Percentiles rank a stretch among this genome's conserved stretches.
phyloP scores from a whole-genome alignment of 371 early-diverging fungal species.

The Blakeslea trispora region DNA sequence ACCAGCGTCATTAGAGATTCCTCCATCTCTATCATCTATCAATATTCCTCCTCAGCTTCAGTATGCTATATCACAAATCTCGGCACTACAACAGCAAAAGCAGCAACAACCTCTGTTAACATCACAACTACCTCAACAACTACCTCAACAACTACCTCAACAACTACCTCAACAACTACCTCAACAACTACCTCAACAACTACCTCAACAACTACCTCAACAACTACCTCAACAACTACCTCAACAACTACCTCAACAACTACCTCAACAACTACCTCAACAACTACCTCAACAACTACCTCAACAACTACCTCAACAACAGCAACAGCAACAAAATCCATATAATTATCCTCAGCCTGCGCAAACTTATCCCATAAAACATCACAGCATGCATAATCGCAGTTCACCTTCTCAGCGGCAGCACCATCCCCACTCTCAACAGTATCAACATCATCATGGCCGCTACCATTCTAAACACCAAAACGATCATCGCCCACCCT shows the following conservation, averaged over 20 bases:
- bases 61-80: neutral
- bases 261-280: neutral
- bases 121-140: neutral
- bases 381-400: too few relatives aligned
- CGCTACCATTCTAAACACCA: too few relatives aligned
- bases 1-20: too few relatives aligned
- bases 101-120: too few relatives aligned
- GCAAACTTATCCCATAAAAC: too few relatives aligned
- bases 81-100: neutral
- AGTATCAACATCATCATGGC: too few relatives aligned
- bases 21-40: neutral
- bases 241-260: slow-evolving; percentile 1
- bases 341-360: neutral
- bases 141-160: neutral
- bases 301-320: slow-evolving; percentile 1
- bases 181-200: neutral
- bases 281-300: neutral
- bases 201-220: neutral
- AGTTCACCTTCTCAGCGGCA: too few relatives aligned
- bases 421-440: too few relatives aligned
- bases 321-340: neutral
- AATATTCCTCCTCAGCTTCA: neutral
- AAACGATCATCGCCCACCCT: too few relatives aligned
- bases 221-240: neutral
- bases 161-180: slow-evolving; percentile 1